Base-by-base conservation (phyloP, 257 asterid genomes). In the Lavandula angustifolia region DNA sequence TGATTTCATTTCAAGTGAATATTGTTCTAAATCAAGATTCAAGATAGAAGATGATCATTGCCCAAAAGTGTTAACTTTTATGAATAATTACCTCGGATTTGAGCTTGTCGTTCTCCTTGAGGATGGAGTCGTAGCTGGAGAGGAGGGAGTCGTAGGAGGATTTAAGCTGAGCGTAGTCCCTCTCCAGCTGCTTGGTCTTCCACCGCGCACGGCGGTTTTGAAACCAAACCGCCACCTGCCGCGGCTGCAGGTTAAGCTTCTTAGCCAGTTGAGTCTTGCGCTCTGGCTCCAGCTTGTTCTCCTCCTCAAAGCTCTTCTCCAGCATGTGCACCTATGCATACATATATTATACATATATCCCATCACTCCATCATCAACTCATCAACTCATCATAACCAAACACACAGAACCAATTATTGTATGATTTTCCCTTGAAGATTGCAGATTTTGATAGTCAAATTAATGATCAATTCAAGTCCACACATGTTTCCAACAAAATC, bases 151-250 rank as follows among this genome's bases (percentile, higher is more conserved):
- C 95, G 44, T 84, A 92, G 16, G 96, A 83, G 63, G 97, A 83
- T 67, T 90, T 89, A 32, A 92, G 94, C 67, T 85, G 88, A 79
- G 85, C 95, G 42, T 82, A 92, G 52, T 92, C 99, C 77, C 86
- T 85, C 79, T 92, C 99, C 0, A 92, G 90, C 83, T 87, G 96
- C 73, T 90, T 92, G 42, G 96, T 87, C 89, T 92, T 92, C 95
- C 97, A 92, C 76, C 99, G 80, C 3, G 99, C 99, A 9, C 99
- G 99, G 78, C 99, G 99, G 89, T 92, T 92, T 73, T 92, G 99
- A 82, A 92, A 92, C 99, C 99, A 92, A 54, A 92, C 95, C 22
- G 99, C 99, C 84, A 92, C 99, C 90, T 92, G 99, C 62, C 99
- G 66, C 31, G 97, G 97, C 94, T 85, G 97, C 78, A 92, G 63